These are phyloP conservation scores for Cryptosporidium tyzzeri DNA, from an alignment of 169 alveolate species.

Conservation along the genomic window DNA sequence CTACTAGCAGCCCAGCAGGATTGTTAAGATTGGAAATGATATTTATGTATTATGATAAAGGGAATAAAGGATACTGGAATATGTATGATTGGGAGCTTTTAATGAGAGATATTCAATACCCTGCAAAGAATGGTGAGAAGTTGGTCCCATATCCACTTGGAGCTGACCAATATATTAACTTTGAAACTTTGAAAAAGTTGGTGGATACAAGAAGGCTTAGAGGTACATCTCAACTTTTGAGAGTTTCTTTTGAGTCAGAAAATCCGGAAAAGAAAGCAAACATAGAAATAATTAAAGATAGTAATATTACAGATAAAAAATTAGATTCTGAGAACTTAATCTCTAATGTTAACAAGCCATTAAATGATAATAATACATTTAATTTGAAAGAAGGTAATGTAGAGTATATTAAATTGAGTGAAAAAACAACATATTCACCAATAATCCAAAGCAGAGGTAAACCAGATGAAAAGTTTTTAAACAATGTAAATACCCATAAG, in stretches of 20 bases:
- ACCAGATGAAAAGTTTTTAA: neutral
- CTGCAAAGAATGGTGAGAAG: conserved; percentile 66
- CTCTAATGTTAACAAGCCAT: neutral
- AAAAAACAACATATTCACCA: conserved; percentile 7
- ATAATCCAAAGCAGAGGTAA: neutral
- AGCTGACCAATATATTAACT: conserved; percentile 22
- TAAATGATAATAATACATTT: neutral
- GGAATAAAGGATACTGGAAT: conserved; percentile 67
- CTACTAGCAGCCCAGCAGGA: conserved; percentile 73
- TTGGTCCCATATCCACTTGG: conserved; percentile 68
- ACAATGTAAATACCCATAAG: neutral
- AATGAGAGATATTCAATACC: conserved; percentile 72
- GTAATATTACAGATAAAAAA: neutral
- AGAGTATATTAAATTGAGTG: conserved; percentile 13
- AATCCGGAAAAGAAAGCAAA: neutral
- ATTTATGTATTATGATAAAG: conserved; percentile 68
- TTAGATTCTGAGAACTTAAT: neutral
- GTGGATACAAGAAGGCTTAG: conserved; percentile 74
- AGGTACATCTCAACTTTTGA: conserved; percentile 67
- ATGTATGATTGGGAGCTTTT: conserved; percentile 44
- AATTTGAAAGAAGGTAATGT: neutral
- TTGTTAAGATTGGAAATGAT: conserved; percentile 43
- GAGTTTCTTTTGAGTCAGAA: conserved; percentile 41
- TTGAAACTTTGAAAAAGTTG: conserved; percentile 45
- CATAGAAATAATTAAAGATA: neutral